A percentile compares a stretch with the other conserved stretches of the same genome.
Evolutionary conservation across 2,329 filamentous ascomycete genomes (phyloP).

Genomic region (Aureobasidium musti): DNA sequence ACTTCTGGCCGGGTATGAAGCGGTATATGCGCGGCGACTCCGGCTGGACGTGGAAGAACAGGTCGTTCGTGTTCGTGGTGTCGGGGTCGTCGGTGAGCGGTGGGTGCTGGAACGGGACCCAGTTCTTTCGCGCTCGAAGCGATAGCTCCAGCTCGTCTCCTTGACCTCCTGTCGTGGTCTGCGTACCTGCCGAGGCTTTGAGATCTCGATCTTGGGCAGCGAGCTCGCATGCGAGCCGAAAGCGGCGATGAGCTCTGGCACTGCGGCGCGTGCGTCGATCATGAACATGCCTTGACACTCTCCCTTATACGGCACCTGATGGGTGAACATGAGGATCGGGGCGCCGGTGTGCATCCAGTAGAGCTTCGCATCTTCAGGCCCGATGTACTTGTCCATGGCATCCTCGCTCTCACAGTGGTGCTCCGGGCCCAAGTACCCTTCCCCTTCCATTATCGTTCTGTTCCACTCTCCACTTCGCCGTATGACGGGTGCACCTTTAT

Average conservation of each 20-base stretch:
- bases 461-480: slow-evolving; percentile 3
- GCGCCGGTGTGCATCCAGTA: neutral
- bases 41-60: neutral
- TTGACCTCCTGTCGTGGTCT: neutral
- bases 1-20: neutral
- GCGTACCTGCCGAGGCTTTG: neutral
- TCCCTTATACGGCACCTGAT: neutral
- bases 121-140: slow-evolving; percentile 1
- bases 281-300: slow-evolving; percentile 3
- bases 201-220: neutral
- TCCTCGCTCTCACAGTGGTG: neutral
- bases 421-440: neutral
- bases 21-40: neutral
- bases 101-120: neutral
- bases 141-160: neutral
- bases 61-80: neutral
- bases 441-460: neutral
- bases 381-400: slow-evolving; percentile 4
- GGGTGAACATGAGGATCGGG: neutral
- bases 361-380: neutral
- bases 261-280: neutral
- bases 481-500: neutral
- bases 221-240: neutral
- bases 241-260: neutral
- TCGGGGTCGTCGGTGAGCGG: neutral